Conservation (phyloP, 2,329 filamentous ascomycete species). For the Scytalidium lignicola region DNA sequence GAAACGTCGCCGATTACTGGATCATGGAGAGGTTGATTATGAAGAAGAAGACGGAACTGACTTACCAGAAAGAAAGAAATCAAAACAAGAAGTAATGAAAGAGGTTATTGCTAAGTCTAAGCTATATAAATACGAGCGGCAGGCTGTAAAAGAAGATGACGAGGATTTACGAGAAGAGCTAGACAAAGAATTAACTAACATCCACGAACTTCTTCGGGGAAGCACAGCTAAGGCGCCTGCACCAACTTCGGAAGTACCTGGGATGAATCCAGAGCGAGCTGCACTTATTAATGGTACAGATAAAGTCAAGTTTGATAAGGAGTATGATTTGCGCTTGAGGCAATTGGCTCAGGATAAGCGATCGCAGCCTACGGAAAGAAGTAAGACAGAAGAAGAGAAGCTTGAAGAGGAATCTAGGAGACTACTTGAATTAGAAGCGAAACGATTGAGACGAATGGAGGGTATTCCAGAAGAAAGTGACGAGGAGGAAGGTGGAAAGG, state of each 20-base stretch:
- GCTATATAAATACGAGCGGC: conserved; percentile 87
- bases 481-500: conserved; percentile 50
- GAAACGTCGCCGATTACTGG: conserved; percentile 50
- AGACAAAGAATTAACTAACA: conserved; percentile 74
- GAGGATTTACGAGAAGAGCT: conserved; percentile 80
- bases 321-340: conserved; percentile 81
- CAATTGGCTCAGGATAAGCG: conserved; percentile 80
- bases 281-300: conserved; percentile 56
- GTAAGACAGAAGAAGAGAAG: conserved; percentile 86
- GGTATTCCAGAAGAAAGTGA: conserved; percentile 69
- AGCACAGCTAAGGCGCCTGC: conserved; percentile 45
- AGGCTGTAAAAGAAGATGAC: conserved; percentile 88
- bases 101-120: conserved; percentile 98
- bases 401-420: conserved; percentile 70
- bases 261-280: conserved; percentile 59
- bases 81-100: conserved; percentile 95
- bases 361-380: conserved; percentile 79
- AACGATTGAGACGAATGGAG: conserved; percentile 78
- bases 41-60: conserved; percentile 45
- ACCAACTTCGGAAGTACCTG: conserved; percentile 30
- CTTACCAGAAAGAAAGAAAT: conserved; percentile 80
- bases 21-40: conserved; percentile 44
- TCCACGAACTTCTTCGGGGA: conserved; percentile 65
- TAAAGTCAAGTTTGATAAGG: conserved; percentile 67
- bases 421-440: conserved; percentile 76